Conservation (phyloP, 495 filamentous ascomycete species). For the Lichina pygmaea region DNA sequence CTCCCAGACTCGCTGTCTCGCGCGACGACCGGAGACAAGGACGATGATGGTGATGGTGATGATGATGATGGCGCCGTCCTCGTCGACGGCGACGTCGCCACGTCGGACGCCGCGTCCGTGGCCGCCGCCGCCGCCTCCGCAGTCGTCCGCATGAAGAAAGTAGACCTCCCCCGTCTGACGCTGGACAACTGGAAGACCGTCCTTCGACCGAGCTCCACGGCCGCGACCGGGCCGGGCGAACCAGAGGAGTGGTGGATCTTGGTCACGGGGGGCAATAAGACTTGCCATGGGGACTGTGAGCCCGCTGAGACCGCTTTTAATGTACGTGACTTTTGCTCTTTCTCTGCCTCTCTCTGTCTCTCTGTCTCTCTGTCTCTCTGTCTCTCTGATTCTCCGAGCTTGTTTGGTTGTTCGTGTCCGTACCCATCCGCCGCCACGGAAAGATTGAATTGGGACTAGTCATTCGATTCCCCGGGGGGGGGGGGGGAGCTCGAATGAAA, state of each 20-base stretch:
- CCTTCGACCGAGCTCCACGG: slow-evolving; percentile 30
- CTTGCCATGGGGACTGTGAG: slow-evolving; percentile 43
- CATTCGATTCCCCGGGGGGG: too few species aligned
- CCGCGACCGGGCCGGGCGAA: slow-evolving; percentile 12
- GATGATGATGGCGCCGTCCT: slow-evolving; percentile 60
- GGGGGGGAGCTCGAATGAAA: too few species aligned
- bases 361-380: background rate
- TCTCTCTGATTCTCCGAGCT: background rate
- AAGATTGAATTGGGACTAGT: too few species aligned
- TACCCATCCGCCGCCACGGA: too few species aligned
- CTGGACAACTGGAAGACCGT: slow-evolving; percentile 46
- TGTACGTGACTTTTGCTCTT: slow-evolving; percentile 11
- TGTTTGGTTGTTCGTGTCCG: background rate
- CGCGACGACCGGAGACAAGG: slow-evolving; percentile 45
- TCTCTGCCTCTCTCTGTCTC: background rate
- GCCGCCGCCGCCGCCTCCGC: too few species aligned
- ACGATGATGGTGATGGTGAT: slow-evolving; percentile 72
- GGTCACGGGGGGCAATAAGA: slow-evolving; percentile 65
- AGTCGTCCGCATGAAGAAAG: too few species aligned
- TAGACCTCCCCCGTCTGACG: slow-evolving; percentile 19
- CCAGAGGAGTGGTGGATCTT: slow-evolving; percentile 62
- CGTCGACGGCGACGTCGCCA: slow-evolving; percentile 34
- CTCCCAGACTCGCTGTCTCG: slow-evolving; percentile 46
- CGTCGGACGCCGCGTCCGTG: background rate
- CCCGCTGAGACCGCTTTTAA: slow-evolving; percentile 27